phyloP scores from a whole-genome alignment of 441 rosid species.

The Macaranga tanarius region DNA sequence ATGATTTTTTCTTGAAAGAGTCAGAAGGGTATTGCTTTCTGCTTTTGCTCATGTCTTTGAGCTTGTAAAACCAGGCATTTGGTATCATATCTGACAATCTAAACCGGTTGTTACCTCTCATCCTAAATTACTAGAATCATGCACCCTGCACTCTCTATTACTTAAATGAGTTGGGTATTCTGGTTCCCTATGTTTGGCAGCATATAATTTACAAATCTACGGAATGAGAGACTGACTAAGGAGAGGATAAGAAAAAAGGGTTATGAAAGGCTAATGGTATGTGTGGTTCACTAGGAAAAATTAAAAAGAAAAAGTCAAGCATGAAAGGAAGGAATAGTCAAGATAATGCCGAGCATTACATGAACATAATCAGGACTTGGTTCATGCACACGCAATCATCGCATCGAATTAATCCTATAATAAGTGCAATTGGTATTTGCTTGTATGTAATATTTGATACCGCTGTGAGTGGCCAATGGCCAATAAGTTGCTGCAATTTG shows the following conservation, averaged over 20 bases:
- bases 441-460: too few species aligned
- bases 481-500: slow-evolving; percentile 8
- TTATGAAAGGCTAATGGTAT: not conserved
- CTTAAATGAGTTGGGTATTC: not conserved
- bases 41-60: slow-evolving; percentile 43
- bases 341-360: not conserved
- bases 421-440: not conserved
- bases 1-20: slow-evolving; percentile 23
- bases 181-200: slow-evolving; percentile 15
- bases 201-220: not conserved
- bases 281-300: not conserved
- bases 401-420: not conserved
- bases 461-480: not conserved
- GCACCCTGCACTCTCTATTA: slow-evolving; percentile 24
- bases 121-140: not conserved
- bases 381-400: slow-evolving; percentile 12
- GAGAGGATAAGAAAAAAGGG: not conserved
- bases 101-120: slow-evolving; percentile 73
- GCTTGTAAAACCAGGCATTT: slow-evolving; percentile 87
- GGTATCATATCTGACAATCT: slow-evolving; percentile 84
- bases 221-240: not conserved
- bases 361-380: slow-evolving; percentile 4
- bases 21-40: slow-evolving; percentile 31
- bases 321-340: not conserved
- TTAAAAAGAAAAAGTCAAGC: slow-evolving; percentile 17